Evolutionary conservation across 805 yeast species (phyloP).

Genomic region (Zygoascus ofunaensis): DNA sequence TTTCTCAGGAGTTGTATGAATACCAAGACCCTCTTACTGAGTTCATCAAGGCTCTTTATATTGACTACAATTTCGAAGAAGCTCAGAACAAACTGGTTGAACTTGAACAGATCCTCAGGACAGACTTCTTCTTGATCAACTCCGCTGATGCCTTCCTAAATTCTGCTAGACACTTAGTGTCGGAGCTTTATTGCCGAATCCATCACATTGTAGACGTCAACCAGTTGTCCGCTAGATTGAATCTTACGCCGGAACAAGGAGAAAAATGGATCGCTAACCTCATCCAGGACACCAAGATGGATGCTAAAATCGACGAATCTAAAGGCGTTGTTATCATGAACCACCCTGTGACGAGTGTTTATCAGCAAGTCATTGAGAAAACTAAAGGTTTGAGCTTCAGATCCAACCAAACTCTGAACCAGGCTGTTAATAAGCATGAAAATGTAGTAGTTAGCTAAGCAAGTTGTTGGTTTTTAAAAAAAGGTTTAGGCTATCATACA

Average conservation of each 20-base stretch:
- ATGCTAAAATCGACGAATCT: constrained; percentile 45
- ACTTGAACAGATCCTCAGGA: constrained; percentile 39
- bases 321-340: constrained; percentile 46
- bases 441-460: constrained; percentile 9
- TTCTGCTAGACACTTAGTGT: constrained; percentile 41
- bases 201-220: constrained; percentile 42
- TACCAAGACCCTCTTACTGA: constrained; percentile 56
- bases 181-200: constrained; percentile 47
- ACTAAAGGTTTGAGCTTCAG: constrained; percentile 57
- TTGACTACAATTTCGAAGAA: constrained; percentile 49
- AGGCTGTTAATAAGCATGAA: constrained; percentile 23
- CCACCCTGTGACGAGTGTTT: constrained; percentile 45
- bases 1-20: constrained; percentile 55
- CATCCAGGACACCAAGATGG: constrained; percentile 42
- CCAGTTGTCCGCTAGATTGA: constrained; percentile 37
- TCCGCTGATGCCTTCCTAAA: constrained; percentile 36
- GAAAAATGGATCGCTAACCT: constrained; percentile 44
- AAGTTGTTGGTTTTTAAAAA: no score
- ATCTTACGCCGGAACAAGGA: constrained; percentile 38
- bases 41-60: constrained; percentile 45
- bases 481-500: no score
- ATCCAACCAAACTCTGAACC: constrained; percentile 47
- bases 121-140: constrained; percentile 49
- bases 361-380: constrained; percentile 61
- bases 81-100: constrained; percentile 42